Evolutionary conservation across 2,329 filamentous ascomycete genomes (phyloP).

Genomic region (Aspergillus sp.): DNA sequence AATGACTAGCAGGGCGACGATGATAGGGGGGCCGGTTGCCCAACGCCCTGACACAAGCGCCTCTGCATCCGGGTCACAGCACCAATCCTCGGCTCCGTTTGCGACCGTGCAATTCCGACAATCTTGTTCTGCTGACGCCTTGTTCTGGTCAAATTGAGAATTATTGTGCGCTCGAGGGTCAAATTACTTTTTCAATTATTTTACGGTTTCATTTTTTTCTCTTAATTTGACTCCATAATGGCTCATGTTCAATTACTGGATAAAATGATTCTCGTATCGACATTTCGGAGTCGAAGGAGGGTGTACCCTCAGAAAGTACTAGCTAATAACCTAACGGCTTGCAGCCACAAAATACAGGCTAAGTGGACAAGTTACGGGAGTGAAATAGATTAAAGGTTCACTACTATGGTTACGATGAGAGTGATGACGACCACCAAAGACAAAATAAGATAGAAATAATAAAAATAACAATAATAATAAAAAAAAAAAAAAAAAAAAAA

Average conservation of each 20-base stretch:
- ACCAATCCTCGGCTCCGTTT: conserved; percentile 16
- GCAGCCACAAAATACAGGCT: too few relatives aligned
- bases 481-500: too few relatives aligned
- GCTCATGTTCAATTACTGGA: not conserved
- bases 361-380: too few relatives aligned
- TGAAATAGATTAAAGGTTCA: too few relatives aligned
- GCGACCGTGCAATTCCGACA: conserved; percentile 20
- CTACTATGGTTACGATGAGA: not conserved
- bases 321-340: too few relatives aligned
- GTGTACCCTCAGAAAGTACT: too few relatives aligned
- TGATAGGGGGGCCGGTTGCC: conserved; percentile 21
- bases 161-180: not conserved
- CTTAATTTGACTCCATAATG: not conserved
- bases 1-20: conserved; percentile 24
- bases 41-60: conserved; percentile 26
- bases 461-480: not conserved
- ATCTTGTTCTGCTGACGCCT: conserved; percentile 4
- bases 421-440: not conserved
- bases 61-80: conserved; percentile 22
- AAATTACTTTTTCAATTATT: not conserved
- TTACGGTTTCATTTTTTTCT: not conserved
- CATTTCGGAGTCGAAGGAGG: too few relatives aligned
- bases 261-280: too few relatives aligned
- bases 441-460: not conserved
- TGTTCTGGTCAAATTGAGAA: not conserved